Base-by-base conservation (phyloP, 2,329 filamentous ascomycete species). In the Colletotrichum sp. region DNA sequence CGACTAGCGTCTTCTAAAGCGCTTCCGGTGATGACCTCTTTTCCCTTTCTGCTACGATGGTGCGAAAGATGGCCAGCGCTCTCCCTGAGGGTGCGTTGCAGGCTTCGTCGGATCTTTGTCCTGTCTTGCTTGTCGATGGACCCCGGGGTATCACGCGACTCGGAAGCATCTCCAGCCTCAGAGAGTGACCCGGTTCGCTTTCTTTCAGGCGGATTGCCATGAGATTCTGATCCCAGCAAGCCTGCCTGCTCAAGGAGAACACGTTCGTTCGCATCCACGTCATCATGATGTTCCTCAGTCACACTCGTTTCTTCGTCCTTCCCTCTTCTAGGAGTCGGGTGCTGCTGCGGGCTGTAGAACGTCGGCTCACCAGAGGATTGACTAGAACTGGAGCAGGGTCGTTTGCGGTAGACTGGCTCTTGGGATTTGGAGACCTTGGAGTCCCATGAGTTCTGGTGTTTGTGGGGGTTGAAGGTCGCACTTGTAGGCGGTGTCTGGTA, bases 41-140 rank as follows among this genome's bases (percentile, higher is more conserved):
- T 95, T 67, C 94, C 93, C 83, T 94, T 96, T 79, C 93, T 93
- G 82, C 94, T 93, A 36, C 95, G 92, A 80, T 95, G 93, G 80
- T 91, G 91, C 21, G 89, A 91, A 80, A 89, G 90, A 85, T 89
- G 93, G 75, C 88, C 93, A 80, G 88, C 94, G 86, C 94, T 91
- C 80, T 99, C 96, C 78, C 97, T 92, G 74, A 99, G 90, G 15
- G 96, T 98, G 73, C 96, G 94, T 80, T 98, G 96, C 16, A 99
- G 87, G 83, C 96, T 98, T 77, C 96, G 93, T 28, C 96, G 93
- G 67, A 96, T 93, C 82, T 93, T 95, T 73, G 89, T 93, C 78
- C 88, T 89, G 59, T 94, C 92, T 60, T 88, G 85, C 68, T 88
- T 90, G 36, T 90, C 88, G 52, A 82, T 83, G n/a, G 73, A 68